Base-by-base conservation (phyloP, 2,329 filamentous ascomycete genomes). In the Neospermospora avenae region DNA sequence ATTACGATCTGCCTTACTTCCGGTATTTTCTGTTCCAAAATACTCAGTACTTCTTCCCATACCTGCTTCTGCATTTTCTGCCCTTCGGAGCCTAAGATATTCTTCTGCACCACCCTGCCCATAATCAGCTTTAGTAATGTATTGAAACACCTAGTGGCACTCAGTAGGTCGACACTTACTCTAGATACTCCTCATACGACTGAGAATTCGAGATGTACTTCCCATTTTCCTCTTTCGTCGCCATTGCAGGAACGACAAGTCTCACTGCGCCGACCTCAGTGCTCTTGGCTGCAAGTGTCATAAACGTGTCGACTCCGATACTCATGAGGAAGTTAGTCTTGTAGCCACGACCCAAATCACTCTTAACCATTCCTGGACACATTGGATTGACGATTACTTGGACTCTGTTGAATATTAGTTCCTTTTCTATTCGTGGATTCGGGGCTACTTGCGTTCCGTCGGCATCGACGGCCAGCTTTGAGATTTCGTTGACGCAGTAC, bases 231-330 rank as follows among this genome's bases (percentile, higher is more conserved):
- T 58, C 65, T 5, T 65, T 60, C 25, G 55, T 62, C 4, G 66
- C 70, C 34, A 67, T n/a, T 5, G 69, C 67, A 24, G 69, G 68
- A 55, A 69, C 66, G 16, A 74, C 60, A 24, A 70, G 63, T 37
- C 69, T 69, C 51, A 69, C 66, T 34, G 70, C 69, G 4, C 72
- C 73, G 1, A 66, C 69, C 65, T 74, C 72, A 2, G 72, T 69
- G 4, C 61, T 69, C 55, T 71, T 72, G 13, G 60, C 63, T 14
- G 68, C 34, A 22, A 66, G 2, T 5, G 42, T 59, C 56, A 65
- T 65, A 48, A 68, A 62, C 1, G 39, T 18, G 28, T 66, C 58
- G 13, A 67, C 55, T 3, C 24, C 56, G 7, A 61, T 6, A 18
- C 46, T 39, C 41, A 64, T 59, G 6, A 67, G 10, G 11, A 58